Evolutionary conservation across 176 grass and related monocot genomes (phyloP), one percentile per base, ranked within the genome.

Genomic region (Guadua angustifolia): DNA sequence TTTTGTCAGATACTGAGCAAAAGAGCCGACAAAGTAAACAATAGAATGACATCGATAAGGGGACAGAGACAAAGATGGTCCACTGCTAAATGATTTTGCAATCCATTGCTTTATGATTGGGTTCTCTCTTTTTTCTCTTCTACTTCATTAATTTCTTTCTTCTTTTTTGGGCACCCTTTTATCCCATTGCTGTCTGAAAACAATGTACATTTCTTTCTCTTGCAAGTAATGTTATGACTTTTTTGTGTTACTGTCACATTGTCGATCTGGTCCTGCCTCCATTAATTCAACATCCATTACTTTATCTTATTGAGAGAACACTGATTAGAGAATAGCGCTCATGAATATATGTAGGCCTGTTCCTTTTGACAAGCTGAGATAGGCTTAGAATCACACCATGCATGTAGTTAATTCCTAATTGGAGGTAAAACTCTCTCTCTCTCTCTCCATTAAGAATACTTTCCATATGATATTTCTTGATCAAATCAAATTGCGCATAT

Each of bases 41-140:
- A 79, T 71, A 40, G 35, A 65, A 61, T 80, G 75, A 52, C 66
- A 64, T 53, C 6, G 19, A 45, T 35, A 60, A 67, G 39, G 85
- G 85, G 78, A 75, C 70, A 75, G 24, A 32, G n/a, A n/a, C 38
- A 46, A 59, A 59, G 60, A 59, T 81, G 78, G 85, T 56, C 69
- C 78, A 87, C 78, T 81, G 77, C 56, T 55, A 86, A 89, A 93
- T 90, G 91, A 93, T 93, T 93, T 90, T 84, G 91, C 87, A 93
- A 85, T 93, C 84, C 75, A 93, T 90, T 93, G 85, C 81, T 82
- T 82, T 88, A 93, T 93, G 85, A 93, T 93, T 90, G 91, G 58
- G 8, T 66, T 81, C 7, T 62, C 17, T 10, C 47, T 67, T 67
- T 73, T 42, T 51, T 46, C 4, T 13, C 4, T 13, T 46, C 21